Evolutionary conservation across 2,329 filamentous ascomycete species (phyloP).

Genomic region (Myriosclerotinia duriaeana): DNA sequence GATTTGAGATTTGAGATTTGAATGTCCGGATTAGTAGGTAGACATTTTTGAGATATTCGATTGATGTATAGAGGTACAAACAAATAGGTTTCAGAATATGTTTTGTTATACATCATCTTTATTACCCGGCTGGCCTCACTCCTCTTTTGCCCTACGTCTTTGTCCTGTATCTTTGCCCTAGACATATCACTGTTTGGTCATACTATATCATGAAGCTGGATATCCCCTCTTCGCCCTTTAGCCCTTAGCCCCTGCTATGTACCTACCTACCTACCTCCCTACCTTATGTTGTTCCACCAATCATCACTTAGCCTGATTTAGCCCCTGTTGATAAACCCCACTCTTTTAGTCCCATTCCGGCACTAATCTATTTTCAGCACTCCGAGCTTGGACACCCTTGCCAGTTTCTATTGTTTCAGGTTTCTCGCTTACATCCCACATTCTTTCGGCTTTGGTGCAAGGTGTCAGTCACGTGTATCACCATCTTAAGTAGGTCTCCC

Average conservation of each 20-base stretch:
- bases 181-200: too few species aligned
- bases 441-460: background rate
- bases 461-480: background rate
- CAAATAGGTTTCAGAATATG: too few species aligned
- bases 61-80: too few species aligned
- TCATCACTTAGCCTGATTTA: background rate
- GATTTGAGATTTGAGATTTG: too few species aligned
- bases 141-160: too few species aligned
- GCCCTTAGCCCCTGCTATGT: too few species aligned
- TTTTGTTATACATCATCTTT: background rate
- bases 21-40: too few species aligned
- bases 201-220: background rate
- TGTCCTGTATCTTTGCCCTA: background rate
- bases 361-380: conserved; percentile 6
- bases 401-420: conserved; percentile 18
- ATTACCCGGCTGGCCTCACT: background rate
- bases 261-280: too few species aligned
- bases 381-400: background rate
- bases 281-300: background rate
- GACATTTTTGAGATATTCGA: too few species aligned
- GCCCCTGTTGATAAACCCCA: background rate
- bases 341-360: background rate
- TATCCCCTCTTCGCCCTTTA: background rate
- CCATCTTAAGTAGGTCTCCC: conserved; percentile 8
- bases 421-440: conserved; percentile 26